Percentiles rank a stretch among this genome's conserved stretches.
Evolutionary conservation across 495 filamentous ascomycete genomes (phyloP).

Genomic region (Penicillium roqueforti): DNA sequence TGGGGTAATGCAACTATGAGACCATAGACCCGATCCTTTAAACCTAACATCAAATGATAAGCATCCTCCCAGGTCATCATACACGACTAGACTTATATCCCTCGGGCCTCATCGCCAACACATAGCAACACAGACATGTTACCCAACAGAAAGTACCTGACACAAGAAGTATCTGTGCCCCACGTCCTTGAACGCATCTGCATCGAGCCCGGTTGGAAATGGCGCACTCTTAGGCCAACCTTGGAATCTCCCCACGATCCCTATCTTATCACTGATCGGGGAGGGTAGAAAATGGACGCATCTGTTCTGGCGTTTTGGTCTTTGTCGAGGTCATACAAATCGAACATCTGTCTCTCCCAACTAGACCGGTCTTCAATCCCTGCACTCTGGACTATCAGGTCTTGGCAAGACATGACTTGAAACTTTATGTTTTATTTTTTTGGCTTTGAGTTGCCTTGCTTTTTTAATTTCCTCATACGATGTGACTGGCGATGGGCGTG

Average conservation of each 20-base stretch:
- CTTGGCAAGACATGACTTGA: slow-evolving; percentile 9
- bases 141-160: slow-evolving; percentile 3
- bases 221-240: not conserved
- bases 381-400: slow-evolving; percentile 6
- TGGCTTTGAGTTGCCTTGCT: not conserved
- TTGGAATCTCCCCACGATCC: slow-evolving; percentile 6
- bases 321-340: slow-evolving; percentile 3
- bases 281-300: not conserved
- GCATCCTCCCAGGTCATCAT: not conserved
- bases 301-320: not conserved
- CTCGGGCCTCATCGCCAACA: not conserved
- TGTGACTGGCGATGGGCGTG: not conserved
- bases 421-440: slow-evolving; percentile 3
- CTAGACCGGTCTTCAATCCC: slow-evolving; percentile 2
- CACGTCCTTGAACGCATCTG: slow-evolving; percentile 6
- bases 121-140: slow-evolving; percentile 1
- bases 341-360: not conserved
- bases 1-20: slow-evolving; percentile 3
- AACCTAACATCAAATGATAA: not conserved
- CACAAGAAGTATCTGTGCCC: not conserved
- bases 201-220: slow-evolving; percentile 1
- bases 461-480: not conserved
- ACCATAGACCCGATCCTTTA: not conserved
- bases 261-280: not conserved
- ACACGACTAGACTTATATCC: not conserved